Evolutionary conservation across 352 stramenopile species (phyloP).

Genomic region (Globisporangium takayamanum): DNA sequence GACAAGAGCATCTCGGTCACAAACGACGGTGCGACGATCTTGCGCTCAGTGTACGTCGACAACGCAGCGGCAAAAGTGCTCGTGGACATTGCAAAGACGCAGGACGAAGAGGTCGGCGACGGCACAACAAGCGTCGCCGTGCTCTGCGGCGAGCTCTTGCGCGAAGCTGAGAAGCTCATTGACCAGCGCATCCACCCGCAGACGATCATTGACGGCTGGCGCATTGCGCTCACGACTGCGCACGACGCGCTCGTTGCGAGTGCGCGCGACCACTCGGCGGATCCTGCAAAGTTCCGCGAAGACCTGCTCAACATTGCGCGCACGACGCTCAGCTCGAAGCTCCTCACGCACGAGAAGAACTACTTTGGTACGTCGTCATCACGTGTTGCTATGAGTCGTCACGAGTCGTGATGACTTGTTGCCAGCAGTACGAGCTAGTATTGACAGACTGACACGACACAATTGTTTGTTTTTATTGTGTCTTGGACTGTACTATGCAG

Average conservation of each 20-base stretch:
- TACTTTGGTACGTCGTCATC: slow-evolving; percentile 85
- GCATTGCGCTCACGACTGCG: slow-evolving; percentile 90
- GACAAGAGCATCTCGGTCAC: slow-evolving; percentile 93
- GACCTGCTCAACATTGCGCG: slow-evolving; percentile 96
- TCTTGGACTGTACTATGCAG: slow-evolving; percentile 8
- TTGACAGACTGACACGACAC: not conserved
- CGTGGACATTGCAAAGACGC: slow-evolving; percentile 98
- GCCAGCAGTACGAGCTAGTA: too few species aligned
- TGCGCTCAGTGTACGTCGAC: slow-evolving; percentile 96
- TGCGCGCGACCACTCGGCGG: slow-evolving; percentile 72
- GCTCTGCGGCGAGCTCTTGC: slow-evolving; percentile 96
- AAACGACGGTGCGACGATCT: slow-evolving; percentile 99
- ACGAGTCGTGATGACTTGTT: not conserved
- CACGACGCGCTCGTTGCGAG: slow-evolving; percentile 86
- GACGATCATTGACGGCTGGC: slow-evolving; percentile 98
- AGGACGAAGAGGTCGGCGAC: slow-evolving; percentile 99
- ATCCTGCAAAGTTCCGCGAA: slow-evolving; percentile 87
- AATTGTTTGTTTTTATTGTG: not conserved
- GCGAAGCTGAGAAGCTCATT: slow-evolving; percentile 96
- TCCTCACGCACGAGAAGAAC: slow-evolving; percentile 97
- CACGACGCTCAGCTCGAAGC: slow-evolving; percentile 98
- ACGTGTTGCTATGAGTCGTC: not conserved
- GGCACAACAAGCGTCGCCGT: slow-evolving; percentile 97
- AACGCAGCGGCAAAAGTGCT: slow-evolving; percentile 98
- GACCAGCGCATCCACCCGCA: slow-evolving; percentile 96